These are phyloP conservation scores for Metarhizium brunneum DNA, from an alignment of 2,329 filamentous ascomycete genomes.

Conservation along the genomic window DNA sequence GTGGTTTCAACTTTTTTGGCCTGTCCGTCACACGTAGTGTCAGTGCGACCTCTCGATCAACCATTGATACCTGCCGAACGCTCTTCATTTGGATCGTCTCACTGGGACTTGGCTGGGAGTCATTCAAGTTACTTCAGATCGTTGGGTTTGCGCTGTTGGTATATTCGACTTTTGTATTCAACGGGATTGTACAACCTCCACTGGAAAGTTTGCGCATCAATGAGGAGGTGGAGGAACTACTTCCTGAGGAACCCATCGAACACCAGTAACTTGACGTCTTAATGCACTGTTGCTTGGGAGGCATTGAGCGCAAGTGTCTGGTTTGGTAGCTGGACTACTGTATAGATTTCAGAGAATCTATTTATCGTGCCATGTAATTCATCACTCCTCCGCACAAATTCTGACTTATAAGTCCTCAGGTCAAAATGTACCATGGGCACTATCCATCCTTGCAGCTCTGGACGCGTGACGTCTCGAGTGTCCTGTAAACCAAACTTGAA, in stretches of 20 bases:
- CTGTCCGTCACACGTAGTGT: slow-evolving; percentile 84
- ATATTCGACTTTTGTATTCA: slow-evolving; percentile 95
- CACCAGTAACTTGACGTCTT: slow-evolving; percentile 33
- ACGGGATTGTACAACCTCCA: slow-evolving; percentile 82
- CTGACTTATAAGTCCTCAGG: too few species aligned
- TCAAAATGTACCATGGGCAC: too few species aligned
- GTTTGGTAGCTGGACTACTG: background rate
- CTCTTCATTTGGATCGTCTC: slow-evolving; percentile 98
- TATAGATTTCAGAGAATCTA: background rate
- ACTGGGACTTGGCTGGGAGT: slow-evolving; percentile 88
- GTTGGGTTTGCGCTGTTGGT: slow-evolving; percentile 80
- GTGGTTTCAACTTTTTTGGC: slow-evolving; percentile 98
- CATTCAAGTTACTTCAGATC: slow-evolving; percentile 95
- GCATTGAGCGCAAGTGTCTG: background rate
- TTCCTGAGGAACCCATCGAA: slow-evolving; percentile 80
- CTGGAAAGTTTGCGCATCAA: slow-evolving; percentile 55
- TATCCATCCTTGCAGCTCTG: too few species aligned
- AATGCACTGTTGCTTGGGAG: background rate
- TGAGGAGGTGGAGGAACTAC: slow-evolving; percentile 50
- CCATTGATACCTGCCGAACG: slow-evolving; percentile 94
- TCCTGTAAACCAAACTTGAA: too few species aligned
- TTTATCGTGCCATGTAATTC: too few species aligned
- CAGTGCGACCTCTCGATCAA: slow-evolving; percentile 86
- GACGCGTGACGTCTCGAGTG: too few species aligned
- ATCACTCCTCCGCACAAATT: too few species aligned